A percentile compares a stretch with the other conserved stretches of the same genome.
Evolutionary conservation across 768 basidiomycete genomes (phyloP).

Genomic region (Pleurotus djamor): DNA sequence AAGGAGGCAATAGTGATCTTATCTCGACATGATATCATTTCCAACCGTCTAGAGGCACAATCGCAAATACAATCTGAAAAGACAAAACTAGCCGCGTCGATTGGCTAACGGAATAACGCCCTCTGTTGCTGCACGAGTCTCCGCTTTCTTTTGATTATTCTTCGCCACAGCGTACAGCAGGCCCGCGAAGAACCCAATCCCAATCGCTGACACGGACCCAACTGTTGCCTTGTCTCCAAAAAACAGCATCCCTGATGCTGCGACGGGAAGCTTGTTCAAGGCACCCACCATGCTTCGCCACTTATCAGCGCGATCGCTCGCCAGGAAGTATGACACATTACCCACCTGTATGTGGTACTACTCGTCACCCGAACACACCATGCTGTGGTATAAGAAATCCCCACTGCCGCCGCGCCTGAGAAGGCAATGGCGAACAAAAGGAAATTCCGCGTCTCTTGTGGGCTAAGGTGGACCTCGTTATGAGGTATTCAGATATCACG

Average conservation of each 20-base stretch:
- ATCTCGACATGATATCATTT: conserved; percentile 8
- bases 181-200: conserved; percentile 89
- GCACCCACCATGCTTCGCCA: conserved; percentile 88
- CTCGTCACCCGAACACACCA: conserved; percentile 97
- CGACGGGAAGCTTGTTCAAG: conserved; percentile 95
- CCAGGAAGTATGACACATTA: conserved; percentile 5
- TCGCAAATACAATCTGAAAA: neutral
- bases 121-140: conserved; percentile 49
- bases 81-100: conserved; percentile 36
- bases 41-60: no score
- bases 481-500: conserved; percentile 3
- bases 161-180: conserved; percentile 92
- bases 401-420: conserved; percentile 96
- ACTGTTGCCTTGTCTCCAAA: conserved; percentile 89
- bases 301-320: conserved; percentile 2
- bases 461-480: conserved; percentile 49
- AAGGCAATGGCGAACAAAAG: conserved; percentile 89
- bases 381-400: conserved; percentile 97
- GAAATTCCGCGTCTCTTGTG: conserved; percentile 72
- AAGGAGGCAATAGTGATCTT: conserved; percentile 15
- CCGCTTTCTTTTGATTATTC: conserved; percentile 85
- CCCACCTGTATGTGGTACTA: conserved; percentile 96
- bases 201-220: conserved; percentile 86
- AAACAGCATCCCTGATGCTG: conserved; percentile 98
- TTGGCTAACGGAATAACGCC: conserved; percentile 61